Evolutionary conservation across 345 rosid genomes (phyloP), one percentile per base, ranked within the genome.

Genomic region (Acer saccharum): DNA sequence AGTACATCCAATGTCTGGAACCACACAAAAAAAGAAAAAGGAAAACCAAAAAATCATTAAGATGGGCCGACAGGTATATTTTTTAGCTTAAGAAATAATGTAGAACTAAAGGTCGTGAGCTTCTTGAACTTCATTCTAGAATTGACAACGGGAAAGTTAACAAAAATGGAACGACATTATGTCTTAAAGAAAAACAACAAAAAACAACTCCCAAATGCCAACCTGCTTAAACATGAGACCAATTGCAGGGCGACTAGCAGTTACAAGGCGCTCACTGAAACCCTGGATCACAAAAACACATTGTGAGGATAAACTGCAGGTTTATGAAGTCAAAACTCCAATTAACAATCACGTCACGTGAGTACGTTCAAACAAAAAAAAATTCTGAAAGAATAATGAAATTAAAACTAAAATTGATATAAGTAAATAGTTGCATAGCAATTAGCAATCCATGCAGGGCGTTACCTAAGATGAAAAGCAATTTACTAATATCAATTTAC

Each of bases 161-260:
- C 16, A 25, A 74, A 70, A 65, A 25, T 10, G n/a, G 61, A 43
- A 9, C 6, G 55, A 3, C 25, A 54, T 41, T 10, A 58, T 17
- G 46, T 43, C 46, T 43, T 43, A 43, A 7, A 43, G 46, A 43
- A 25, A 25, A 25, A 25, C 27, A 25, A 25, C 27, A 25, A 25
- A 43, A 43, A 43, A 43, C 46, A 43, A 9, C 46, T 43, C 10
- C 46, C 46, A 43, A 43, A 43, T 43, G 81, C 90, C 71, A 73
- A 95, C 99, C 99, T 86, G 89, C 89, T 96, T 93, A 84, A 96
- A 96, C 98, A 96, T 93, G 77, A 83, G 87, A 75, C 98, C 98
- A 71, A 96, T 87, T 80, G 84, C 83, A 65, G 99, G 99, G 76
- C 97, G 97, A 80, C 95, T 92, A 17, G 89, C 84, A 21, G 91